Evolutionary conservation across 768 basidiomycete species (phyloP), one percentile per base, ranked within the genome.

Genomic region (Lyophyllum atratum): DNA sequence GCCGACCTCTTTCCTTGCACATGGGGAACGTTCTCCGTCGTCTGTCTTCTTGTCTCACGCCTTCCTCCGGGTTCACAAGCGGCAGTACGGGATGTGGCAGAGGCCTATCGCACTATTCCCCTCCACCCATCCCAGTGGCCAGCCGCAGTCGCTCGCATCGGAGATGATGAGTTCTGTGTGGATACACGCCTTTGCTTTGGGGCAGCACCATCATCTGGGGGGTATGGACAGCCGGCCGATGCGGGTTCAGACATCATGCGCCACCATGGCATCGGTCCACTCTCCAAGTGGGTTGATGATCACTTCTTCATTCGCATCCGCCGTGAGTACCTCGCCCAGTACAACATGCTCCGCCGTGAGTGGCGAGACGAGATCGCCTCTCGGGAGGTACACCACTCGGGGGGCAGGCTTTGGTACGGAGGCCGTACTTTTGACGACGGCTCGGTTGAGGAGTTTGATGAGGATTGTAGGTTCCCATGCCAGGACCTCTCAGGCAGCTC

Each of bases 1-100:
- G 48, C 72, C 0, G 54, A 67, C n/a, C 4, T 61, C 9, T 76
- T 66, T 24, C 74, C 74, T 0, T 70, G 66, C 47, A 72, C 69
- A 0, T 77, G 74, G 74, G 72, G 61, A 1, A 65, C 39, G 0
- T 64, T 64, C 29, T 8, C 7, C 0, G 45, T 47, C 7, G 17
- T 64, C 15, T 48, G 44, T 10, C 6, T 28, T 8, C 28, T 54
- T 1, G 12, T 6, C n/a, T n/a, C n/a, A n/a, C n/a, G n/a, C n/a
- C n/a, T n/a, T n/a, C n/a, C n/a, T n/a, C n/a, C n/a, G n/a, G 64
- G 56, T 0, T 62, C 46, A 0, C 53, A 60, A 33, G 54, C 43
- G 3, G 52, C 50, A 0, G 47, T 57, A 2, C n/a, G 29, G n/a
- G 60, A 62, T 24, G 58, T 64, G 7, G 52, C 54, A 21, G 60